Evolutionary conservation across 2,329 filamentous ascomycete genomes (phyloP).

Genomic region (Colletotrichum cordylinicola): DNA sequence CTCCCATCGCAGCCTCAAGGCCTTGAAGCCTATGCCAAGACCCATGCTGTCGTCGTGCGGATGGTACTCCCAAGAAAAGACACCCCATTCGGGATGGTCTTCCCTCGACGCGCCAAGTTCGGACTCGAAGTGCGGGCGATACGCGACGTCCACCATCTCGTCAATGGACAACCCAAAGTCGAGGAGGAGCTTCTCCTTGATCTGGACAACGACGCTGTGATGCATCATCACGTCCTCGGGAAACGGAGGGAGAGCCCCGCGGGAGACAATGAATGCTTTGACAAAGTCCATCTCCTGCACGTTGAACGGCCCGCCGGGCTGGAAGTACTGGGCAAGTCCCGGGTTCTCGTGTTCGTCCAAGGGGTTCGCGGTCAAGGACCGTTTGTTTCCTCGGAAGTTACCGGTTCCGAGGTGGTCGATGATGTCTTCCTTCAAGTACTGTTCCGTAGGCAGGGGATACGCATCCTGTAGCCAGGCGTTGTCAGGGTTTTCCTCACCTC

Average conservation of each 20-base stretch:
- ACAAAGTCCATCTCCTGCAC: background rate
- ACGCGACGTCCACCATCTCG: background rate
- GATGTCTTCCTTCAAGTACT: constrained; percentile 5
- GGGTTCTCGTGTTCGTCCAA: background rate
- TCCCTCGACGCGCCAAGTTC: background rate
- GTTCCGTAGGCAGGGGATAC: background rate
- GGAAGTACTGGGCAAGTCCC: background rate
- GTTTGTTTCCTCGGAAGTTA: background rate
- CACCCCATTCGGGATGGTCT: background rate
- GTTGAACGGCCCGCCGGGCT: background rate
- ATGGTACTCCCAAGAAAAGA: constrained; percentile 14
- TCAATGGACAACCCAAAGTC: background rate
- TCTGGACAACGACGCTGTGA: background rate
- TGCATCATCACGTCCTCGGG: background rate
- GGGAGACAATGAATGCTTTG: constrained; percentile 8
- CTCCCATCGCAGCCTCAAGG: constrained; percentile 8
- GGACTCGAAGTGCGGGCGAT: background rate
- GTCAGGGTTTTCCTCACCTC: background rate
- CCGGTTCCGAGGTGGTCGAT: background rate
- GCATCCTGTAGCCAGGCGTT: background rate
- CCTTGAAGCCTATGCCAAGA: background rate
- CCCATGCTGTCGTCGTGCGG: background rate
- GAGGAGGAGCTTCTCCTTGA: background rate
- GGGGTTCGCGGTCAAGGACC: background rate
- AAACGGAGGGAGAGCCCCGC: background rate